Evolutionary conservation across 495 filamentous ascomycete species (phyloP).

Genomic region (Aspergillus biplanus): DNA sequence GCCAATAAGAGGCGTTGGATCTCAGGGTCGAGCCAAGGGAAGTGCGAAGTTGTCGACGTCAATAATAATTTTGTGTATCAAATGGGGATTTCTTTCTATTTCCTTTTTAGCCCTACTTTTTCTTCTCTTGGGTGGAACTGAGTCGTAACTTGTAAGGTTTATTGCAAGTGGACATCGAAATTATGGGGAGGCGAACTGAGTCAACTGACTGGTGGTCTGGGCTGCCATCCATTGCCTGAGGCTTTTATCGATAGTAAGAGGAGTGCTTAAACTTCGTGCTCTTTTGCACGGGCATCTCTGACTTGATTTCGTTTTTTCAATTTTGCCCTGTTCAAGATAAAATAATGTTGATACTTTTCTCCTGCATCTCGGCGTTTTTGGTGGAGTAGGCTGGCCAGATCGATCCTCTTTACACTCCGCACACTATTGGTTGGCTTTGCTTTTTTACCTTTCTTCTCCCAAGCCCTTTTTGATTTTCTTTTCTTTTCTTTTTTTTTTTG

Average conservation of each 20-base stretch:
- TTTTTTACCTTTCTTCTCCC: background rate
- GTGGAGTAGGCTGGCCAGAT: background rate
- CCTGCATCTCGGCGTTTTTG: background rate
- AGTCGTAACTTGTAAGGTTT: background rate
- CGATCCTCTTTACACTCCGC: background rate
- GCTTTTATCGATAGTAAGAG: background rate
- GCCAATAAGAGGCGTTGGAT: slow-evolving; percentile 13
- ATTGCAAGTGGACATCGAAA: background rate
- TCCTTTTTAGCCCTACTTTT: slow-evolving; percentile 3
- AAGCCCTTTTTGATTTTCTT: background rate
- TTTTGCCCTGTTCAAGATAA: background rate
- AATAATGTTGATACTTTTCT: background rate
- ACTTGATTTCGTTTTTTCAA: background rate
- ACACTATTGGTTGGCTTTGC: background rate
- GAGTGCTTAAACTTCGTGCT: background rate
- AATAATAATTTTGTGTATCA: slow-evolving; percentile 8
- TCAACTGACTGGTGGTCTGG: background rate
- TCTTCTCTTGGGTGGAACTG: background rate
- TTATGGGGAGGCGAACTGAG: background rate
- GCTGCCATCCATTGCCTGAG: background rate
- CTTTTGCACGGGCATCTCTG: background rate
- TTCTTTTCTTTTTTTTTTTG: background rate
- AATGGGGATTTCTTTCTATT: background rate
- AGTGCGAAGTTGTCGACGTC: slow-evolving; percentile 13
- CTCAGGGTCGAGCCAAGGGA: slow-evolving; percentile 8